Percentiles rank a stretch among this genome's conserved stretches.
Evolutionary conservation across 441 rosid species (phyloP).

Genomic region (Gossypium schwendimanii): DNA sequence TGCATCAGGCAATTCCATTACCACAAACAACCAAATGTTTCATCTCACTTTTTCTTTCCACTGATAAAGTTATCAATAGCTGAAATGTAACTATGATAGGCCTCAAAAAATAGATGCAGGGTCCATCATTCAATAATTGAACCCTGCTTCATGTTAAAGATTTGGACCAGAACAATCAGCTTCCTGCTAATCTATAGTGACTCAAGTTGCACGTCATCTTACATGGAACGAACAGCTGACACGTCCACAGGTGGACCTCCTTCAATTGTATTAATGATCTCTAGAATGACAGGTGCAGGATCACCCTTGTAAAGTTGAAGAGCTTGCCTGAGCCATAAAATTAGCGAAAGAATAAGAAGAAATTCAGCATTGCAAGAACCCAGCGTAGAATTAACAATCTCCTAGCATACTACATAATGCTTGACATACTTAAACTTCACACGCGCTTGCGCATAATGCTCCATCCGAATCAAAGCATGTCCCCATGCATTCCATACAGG

Average conservation of each 20-base stretch:
- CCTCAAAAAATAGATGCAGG: not conserved
- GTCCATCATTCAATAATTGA: not conserved
- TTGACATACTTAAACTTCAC: conserved; percentile 83
- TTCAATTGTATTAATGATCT: conserved; percentile 89
- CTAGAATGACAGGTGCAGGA: conserved; percentile 60
- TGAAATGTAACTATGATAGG: not conserved
- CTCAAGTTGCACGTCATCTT: conserved; percentile 29
- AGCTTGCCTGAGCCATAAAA: conserved; percentile 73
- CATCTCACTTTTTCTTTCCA: not conserved
- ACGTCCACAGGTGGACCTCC: conserved; percentile 98
- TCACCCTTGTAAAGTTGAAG: conserved; percentile 78
- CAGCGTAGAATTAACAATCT: not conserved
- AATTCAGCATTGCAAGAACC: not conserved
- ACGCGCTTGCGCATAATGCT: conserved; percentile 89
- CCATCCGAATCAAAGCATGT: conserved; percentile 92
- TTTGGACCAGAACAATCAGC: not conserved
- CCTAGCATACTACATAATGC: not conserved
- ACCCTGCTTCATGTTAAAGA: not conserved
- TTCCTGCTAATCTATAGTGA: conserved; percentile 11
- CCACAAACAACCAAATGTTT: conserved; percentile 1
- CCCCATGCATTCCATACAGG: conserved; percentile 99
- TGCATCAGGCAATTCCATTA: conserved; percentile 15
- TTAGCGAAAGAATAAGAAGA: conserved; percentile 6
- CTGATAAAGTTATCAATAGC: conserved; percentile 5
- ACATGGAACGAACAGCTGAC: conserved; percentile 89